Base-by-base conservation (phyloP, 306 rosid species). In the Vicia faba region DNA sequence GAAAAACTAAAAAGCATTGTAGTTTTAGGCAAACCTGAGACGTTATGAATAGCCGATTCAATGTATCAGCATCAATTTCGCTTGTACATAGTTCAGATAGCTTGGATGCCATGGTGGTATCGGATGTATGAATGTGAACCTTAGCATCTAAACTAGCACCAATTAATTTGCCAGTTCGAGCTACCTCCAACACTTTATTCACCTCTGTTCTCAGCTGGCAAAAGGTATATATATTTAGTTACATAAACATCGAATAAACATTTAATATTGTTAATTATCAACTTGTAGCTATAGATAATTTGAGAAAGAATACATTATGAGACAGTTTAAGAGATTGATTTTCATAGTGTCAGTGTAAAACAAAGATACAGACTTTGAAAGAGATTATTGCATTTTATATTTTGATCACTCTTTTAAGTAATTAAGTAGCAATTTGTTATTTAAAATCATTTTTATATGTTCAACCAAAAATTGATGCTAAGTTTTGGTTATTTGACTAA, bases 131-230 rank as follows among this genome's bases (percentile, higher is more conserved):
- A 31, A 93, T 79, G 70, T 83, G 84, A 71, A 93, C 90, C 82
- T 88, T 93, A 20, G 99, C 99, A 8, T 93, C 99, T 79, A 93
- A 86, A 78, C 95, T 90, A 62, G 99, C 84, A 61, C 99, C 99
- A 66, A 90, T 81, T 72, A 90, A 50, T 81, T 93, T 90, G 16
- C 69, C 89, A 1, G 82, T 62, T 73, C 99, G 86, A 67, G 99
- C 99, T 61, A 79, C 68, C 80, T 93, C 99, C 73, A 93, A 75
- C 59, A 93, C 89, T 85, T 58, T 90, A 70, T 93, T 93, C 75
- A 93, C 97, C 84, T 93, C 97, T 1, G 96, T 85, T 62, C 99
- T 86, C 76, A 93, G 81, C 99, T 93, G 96, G 60, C 66, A 80
- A 73, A 77, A n/a, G n/a, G n/a, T n/a, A n/a, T n/a, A n/a, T n/a